These are phyloP conservation scores for Sporisorium graminicola DNA, from an alignment of 1,284 basidiomycete species.

Conservation along the genomic window DNA sequence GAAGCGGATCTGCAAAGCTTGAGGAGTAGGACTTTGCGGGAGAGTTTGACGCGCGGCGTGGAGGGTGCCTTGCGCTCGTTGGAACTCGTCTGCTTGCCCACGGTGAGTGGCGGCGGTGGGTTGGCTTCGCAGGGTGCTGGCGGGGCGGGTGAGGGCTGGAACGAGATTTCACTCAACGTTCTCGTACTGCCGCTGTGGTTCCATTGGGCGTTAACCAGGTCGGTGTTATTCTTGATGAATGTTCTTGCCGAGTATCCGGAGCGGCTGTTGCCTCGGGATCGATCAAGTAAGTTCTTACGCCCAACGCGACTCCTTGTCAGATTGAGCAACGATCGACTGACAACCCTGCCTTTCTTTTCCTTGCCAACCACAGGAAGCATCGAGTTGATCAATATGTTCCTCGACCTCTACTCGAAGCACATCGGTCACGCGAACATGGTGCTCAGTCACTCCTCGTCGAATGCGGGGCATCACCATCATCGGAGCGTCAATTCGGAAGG, in stretches of 20 bases:
- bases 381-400: constrained; percentile 37
- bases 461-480: background rate
- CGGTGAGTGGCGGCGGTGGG: background rate
- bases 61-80: constrained; percentile 32
- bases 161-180: constrained; percentile 26
- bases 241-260: constrained; percentile 40
- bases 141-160: constrained; percentile 1
- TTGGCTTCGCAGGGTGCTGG: background rate
- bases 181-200: constrained; percentile 41
- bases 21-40: constrained; percentile 19
- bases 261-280: constrained; percentile 29
- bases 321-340: background rate
- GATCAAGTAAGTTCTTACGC: constrained; percentile 17
- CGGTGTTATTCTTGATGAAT: constrained; percentile 41
- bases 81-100: constrained; percentile 31
- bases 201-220: constrained; percentile 41
- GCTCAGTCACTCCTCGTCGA: constrained; percentile 22
- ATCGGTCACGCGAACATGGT: constrained; percentile 46
- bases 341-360: background rate
- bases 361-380: background rate
- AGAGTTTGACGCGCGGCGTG: constrained; percentile 28
- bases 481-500: background rate
- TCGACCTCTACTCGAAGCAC: constrained; percentile 41
- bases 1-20: constrained; percentile 30
- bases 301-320: too few species aligned